Conservation (phyloP, 805 yeast species). For the Candida montana region DNA sequence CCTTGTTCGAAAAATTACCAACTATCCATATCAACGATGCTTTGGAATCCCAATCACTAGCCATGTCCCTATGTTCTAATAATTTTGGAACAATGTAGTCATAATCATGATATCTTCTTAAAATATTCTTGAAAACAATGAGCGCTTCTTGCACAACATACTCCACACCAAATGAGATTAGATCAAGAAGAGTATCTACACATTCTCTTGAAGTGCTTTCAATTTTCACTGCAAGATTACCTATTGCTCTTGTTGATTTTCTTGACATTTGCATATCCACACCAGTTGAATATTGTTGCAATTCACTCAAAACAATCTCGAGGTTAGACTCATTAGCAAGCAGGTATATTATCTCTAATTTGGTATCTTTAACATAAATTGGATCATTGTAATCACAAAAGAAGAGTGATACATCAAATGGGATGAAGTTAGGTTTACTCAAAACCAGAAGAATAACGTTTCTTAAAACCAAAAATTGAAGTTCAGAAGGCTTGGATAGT, state of each 20-base stretch:
- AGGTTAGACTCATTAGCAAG: conserved; percentile 65
- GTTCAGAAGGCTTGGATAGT: conserved; percentile 71
- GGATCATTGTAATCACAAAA: conserved; percentile 85
- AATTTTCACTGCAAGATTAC: conserved; percentile 78
- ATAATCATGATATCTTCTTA: conserved; percentile 69
- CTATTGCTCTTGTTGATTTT: conserved; percentile 84
- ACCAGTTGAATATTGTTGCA: conserved; percentile 83
- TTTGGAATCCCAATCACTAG: conserved; percentile 76
- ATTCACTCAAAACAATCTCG: conserved; percentile 59
- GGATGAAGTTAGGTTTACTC: conserved; percentile 53
- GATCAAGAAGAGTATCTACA: conserved; percentile 53
- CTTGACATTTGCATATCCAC: conserved; percentile 82
- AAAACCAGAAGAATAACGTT: conserved; percentile 72
- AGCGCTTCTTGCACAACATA: conserved; percentile 78
- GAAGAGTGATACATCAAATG: conserved; percentile 70
- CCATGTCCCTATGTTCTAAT: conserved; percentile 39
- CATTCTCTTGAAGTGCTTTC: conserved; percentile 58
- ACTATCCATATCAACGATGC: conserved; percentile 78
- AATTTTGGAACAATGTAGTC: conserved; percentile 38
- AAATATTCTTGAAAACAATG: conserved; percentile 67
- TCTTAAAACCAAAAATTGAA: conserved; percentile 76
- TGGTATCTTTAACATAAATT: conserved; percentile 82
- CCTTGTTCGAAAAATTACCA: conserved; percentile 58
- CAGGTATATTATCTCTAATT: conserved; percentile 77
- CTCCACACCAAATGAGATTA: conserved; percentile 60